These are phyloP conservation scores for Neopestalotiopsis sp. DNA, from an alignment of 2,329 filamentous ascomycete species.

Conservation along the genomic window DNA sequence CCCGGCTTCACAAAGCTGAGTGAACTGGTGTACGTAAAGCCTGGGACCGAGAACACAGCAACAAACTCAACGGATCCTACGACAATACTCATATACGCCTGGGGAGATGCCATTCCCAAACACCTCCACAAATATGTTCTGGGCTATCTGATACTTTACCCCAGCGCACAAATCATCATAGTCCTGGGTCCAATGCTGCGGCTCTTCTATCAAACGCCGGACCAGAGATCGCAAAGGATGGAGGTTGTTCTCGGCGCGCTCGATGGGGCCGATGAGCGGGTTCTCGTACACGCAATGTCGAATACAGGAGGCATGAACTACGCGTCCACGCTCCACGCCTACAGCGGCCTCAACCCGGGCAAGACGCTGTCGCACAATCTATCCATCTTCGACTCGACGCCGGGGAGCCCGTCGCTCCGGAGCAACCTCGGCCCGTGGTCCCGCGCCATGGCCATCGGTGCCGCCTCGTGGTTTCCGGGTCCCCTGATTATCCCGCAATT, in stretches of 20 bases:
- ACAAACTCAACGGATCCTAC: conserved; percentile 41
- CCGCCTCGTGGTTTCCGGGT: conserved; percentile 52
- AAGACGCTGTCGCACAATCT: conserved; percentile 52
- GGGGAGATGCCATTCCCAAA: conserved; percentile 61
- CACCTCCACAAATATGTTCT: conserved; percentile 62
- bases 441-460: conserved; percentile 57
- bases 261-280: conserved; percentile 38
- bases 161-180: conserved; percentile 55
- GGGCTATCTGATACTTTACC: conserved; percentile 57
- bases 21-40: conserved; percentile 14
- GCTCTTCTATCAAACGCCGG: conserved; percentile 49
- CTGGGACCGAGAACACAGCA: conserved; percentile 16
- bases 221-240: conserved; percentile 51
- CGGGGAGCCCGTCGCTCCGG: conserved; percentile 50
- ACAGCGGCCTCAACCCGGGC: conserved; percentile 40
- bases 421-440: conserved; percentile 56
- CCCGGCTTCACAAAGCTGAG: conserved; percentile 15
- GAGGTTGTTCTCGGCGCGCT: conserved; percentile 48
- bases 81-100: conserved; percentile 59
- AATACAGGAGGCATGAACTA: conserved; percentile 63
- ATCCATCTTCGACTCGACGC: conserved; percentile 58
- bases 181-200: conserved; percentile 56
- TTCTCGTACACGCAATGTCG: conserved; percentile 62
- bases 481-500: conserved; percentile 53
- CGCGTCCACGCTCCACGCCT: conserved; percentile 54